Evolutionary conservation across 352 stramenopile genomes (phyloP), one percentile per base, ranked within the genome.

Genomic region (Pythium phragmiticola): DNA sequence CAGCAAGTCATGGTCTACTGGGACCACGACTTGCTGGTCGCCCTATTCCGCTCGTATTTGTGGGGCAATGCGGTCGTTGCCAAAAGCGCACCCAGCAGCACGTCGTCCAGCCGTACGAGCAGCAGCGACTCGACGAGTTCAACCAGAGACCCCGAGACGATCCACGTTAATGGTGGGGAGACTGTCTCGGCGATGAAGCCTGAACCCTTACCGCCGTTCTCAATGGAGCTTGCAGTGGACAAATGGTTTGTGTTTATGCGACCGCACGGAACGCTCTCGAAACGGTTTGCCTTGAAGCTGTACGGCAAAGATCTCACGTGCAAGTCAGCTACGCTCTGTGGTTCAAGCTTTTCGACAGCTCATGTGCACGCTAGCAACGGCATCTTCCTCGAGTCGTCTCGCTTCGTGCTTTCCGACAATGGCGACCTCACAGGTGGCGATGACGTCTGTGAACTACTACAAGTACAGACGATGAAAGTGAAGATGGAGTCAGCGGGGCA

Each of bases 11-110:
- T 74, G 1, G 3, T 90, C 5, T 92, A 90, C 50, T 92, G 83
- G 83, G 81, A 92, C 49, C 80, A 90, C 36, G 77, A 88, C 13
- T 63, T 90, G 23, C 53, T 92, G 8, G 80, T 82, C 45, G 74
- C 76, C 4, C 59, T 92, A 17, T 78, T 89, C 55, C 72, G 65
- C 3, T 88, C 84, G 16, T 85, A 89, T 41, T 61, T 86, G 0
- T 71, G 77, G 19, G 72, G 67, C 0, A 78, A 74, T 14, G 61
- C 61, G 0, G 28, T 66, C 4, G 49, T 77, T 0, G 48, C 56
- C 13, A 78, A 58, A 26, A 67, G 62, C 41, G 66, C 65, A 13
- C 70, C 68, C 0, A 78, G 52, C 50, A 83, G 75, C 33, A 45
- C 37, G 17, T 63, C 67, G 0, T 80, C 75, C 19, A 76, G 73